Evolutionary conservation across 768 basidiomycete genomes (phyloP).

Genomic region (Boletus rubescentipes): DNA sequence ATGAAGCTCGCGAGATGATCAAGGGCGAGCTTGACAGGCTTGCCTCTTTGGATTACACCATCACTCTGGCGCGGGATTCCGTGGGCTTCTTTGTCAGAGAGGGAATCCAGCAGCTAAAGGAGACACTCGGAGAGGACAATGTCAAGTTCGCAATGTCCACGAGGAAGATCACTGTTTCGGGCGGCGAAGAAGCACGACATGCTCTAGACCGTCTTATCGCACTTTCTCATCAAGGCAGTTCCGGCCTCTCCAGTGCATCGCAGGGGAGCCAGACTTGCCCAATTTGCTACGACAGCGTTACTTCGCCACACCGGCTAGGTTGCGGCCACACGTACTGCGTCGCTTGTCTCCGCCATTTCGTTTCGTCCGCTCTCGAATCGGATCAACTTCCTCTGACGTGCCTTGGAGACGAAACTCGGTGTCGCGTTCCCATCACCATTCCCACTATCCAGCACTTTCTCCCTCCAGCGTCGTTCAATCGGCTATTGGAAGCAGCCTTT

Average conservation of each 20-base stretch:
- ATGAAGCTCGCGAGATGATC: slow-evolving; percentile 45
- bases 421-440: slow-evolving; percentile 54
- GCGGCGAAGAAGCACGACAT: slow-evolving; percentile 55
- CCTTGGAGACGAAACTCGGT: slow-evolving; percentile 62
- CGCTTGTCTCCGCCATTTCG: slow-evolving; percentile 55
- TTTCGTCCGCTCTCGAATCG: slow-evolving; percentile 53
- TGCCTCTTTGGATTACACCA: slow-evolving; percentile 41
- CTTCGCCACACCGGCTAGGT: slow-evolving; percentile 45
- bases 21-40: slow-evolving; percentile 48
- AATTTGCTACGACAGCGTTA: slow-evolving; percentile 48
- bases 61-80: slow-evolving; percentile 38
- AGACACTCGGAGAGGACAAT: slow-evolving; percentile 53
- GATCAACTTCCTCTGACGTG: slow-evolving; percentile 67
- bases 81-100: slow-evolving; percentile 51
- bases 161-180: slow-evolving; percentile 48
- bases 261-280: slow-evolving; percentile 40
- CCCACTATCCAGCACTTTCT: slow-evolving; percentile 50
- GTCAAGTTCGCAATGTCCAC: slow-evolving; percentile 44
- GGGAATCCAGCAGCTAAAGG: slow-evolving; percentile 50
- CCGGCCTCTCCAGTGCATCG: neutral
- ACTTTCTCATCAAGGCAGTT: slow-evolving; percentile 35
- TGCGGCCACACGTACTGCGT: slow-evolving; percentile 73
- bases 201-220: slow-evolving; percentile 44
- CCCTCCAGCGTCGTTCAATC: slow-evolving; percentile 49
- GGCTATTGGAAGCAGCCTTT: slow-evolving; percentile 56